phyloP scores from a whole-genome alignment of 106 monocot species.

The Phalaenopsis aphrodite region DNA sequence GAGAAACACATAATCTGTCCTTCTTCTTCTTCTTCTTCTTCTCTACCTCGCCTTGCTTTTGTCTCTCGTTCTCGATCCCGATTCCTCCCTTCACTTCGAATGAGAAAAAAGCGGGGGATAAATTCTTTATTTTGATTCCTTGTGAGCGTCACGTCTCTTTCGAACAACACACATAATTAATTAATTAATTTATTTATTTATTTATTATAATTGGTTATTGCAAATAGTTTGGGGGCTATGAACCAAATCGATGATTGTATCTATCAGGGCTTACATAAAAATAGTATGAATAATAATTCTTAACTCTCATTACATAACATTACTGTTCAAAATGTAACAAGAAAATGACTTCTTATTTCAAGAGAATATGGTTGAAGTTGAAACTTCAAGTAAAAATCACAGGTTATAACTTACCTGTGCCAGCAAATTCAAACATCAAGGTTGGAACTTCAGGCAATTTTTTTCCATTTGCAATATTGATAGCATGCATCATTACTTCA shows the following conservation, averaged over 20 bases:
- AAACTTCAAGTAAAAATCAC: neutral
- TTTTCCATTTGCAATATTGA: conserved; percentile 86
- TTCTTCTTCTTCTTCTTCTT: no score
- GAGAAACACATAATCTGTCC: no score
- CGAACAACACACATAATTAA: no score
- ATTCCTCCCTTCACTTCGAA: no score
- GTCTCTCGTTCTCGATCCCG: no score
- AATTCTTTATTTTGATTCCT: no score
- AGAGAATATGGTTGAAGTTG: neutral
- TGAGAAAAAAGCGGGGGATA: no score
- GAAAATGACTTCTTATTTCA: neutral
- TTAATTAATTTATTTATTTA: no score
- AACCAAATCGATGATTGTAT: neutral
- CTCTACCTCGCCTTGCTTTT: no score
- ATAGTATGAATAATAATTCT: neutral
- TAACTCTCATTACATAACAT: neutral
- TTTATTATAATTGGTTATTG: no score
- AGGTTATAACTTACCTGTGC: conserved; percentile 51
- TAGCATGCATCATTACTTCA: conserved; percentile 89
- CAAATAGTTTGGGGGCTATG: no score
- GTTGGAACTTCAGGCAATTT: conserved; percentile 86
- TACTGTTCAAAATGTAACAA: neutral
- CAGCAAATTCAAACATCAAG: conserved; percentile 97
- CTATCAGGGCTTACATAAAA: neutral
- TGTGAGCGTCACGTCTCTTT: no score